Evolutionary conservation across 208 protist genomes (phyloP).

Genomic region (Trypanosoma caninum): DNA sequence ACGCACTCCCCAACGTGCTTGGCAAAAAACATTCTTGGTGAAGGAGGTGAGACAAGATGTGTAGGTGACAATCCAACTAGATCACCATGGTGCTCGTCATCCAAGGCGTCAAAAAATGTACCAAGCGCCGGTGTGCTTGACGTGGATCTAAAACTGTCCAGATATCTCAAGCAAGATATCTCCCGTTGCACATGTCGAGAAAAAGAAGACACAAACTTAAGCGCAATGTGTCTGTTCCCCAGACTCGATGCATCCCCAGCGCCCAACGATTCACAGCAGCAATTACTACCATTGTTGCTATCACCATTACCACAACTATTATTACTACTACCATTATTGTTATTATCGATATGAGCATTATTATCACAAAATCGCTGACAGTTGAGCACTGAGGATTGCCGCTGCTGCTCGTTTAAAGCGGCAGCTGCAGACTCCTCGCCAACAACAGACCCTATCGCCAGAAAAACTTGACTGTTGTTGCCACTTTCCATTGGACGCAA

Average conservation of each 20-base stretch:
- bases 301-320: neutral
- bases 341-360: neutral
- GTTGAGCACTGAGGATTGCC: neutral
- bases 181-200: conserved; percentile 24
- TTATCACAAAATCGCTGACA: neutral
- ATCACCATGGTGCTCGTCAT: neutral
- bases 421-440: conserved; percentile 15
- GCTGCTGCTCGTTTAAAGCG: neutral
- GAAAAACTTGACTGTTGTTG: conserved; percentile 30
- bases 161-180: conserved; percentile 20
- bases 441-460: conserved; percentile 7
- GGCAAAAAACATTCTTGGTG: conserved; percentile 26
- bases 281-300: no score
- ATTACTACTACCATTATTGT: neutral
- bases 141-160: conserved; percentile 7
- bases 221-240: conserved; percentile 4
- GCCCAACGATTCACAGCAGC: neutral
- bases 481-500: conserved; percentile 12
- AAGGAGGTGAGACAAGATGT: conserved; percentile 7
- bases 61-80: neutral
- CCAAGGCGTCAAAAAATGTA: neutral
- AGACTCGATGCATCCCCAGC: neutral
- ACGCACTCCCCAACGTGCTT: conserved; percentile 20
- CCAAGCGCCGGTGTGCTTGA: neutral
- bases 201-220: conserved; percentile 18